Evolutionary conservation across 129 eudicot genomes (phyloP).

Genomic region (Rutidosis leptorrhynchoides): DNA sequence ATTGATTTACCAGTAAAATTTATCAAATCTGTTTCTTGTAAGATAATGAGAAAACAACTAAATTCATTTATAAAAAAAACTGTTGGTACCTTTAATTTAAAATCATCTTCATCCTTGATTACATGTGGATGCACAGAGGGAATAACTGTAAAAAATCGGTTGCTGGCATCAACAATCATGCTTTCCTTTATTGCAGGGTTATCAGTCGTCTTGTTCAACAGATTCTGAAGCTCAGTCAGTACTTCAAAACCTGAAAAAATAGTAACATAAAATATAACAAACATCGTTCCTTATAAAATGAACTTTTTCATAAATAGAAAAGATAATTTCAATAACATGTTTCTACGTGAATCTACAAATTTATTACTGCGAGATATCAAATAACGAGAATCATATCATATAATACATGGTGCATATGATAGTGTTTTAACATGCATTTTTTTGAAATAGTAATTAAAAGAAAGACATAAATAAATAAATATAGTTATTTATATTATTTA

Average conservation of each 20-base stretch:
- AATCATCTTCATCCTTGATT: slow-evolving; percentile 84
- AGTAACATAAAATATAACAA: neutral
- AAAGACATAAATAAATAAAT: no score
- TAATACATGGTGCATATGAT: neutral
- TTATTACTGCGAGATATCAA: neutral
- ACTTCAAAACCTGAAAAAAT: slow-evolving; percentile 87
- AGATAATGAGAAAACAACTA: neutral
- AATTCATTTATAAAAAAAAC: neutral
- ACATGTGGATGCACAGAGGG: slow-evolving; percentile 96
- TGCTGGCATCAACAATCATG: slow-evolving; percentile 89
- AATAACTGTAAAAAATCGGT: slow-evolving; percentile 84
- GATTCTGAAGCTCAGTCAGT: slow-evolving; percentile 83
- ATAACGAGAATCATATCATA: neutral
- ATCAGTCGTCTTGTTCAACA: slow-evolving; percentile 39
- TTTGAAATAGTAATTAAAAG: no score
- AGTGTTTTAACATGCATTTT: neutral
- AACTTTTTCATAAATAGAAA: no score
- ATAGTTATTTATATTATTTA: no score
- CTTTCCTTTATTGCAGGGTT: slow-evolving; percentile 59
- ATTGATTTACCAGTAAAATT: neutral
- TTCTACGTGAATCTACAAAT: neutral
- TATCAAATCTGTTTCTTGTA: neutral
- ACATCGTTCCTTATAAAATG: neutral
- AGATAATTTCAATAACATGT: neutral
- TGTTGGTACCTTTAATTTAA: slow-evolving; percentile 65